Evolutionary conservation across 768 basidiomycete genomes (phyloP), one percentile per base, ranked within the genome.

Genomic region (Hygrophorus russula): DNA sequence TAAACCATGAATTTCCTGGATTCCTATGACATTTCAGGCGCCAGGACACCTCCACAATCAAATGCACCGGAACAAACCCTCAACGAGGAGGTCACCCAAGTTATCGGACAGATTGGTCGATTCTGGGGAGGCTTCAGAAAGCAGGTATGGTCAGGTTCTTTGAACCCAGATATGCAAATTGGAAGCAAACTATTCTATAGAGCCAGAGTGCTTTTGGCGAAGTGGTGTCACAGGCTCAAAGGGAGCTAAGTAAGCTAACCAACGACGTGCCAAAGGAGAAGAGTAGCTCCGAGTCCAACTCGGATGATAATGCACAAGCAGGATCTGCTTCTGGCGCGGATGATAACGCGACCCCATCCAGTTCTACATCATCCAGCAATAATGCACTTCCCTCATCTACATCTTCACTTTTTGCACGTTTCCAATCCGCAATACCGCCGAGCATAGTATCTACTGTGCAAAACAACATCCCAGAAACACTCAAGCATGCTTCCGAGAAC

Each of bases 111-210:
- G 54, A 66, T 94, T 10, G 79, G 81, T 20, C 70, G 82, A 41
- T 81, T 91, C 56, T 96, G 92, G 92, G 89, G 89, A 36, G 85
- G 88, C 24, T 84, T 93, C 56, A 77, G 80, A 67, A 86, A 83
- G 59, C 90, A 92, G 79, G 90, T 79, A 52, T 50, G 77, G 54
- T 39, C 3, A n/a, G 35, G 39, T 29, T 31, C 36, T 12, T 12
- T 14, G 11, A 28, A 32, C 35, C 39, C 36, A 18, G 34, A 24
- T 14, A 10, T 24, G 24, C 24, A 24, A 14, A 13, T 15, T 38
- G 15, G 36, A 14, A 39, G 33, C 42, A 39, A 28, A 47, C 37
- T 52, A 33, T 45, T 5, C 46, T 24, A 7, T 24, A 89, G 86
- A 80, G 85, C 54, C 82, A 84, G 60, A 70, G 57, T 32, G 82